phyloP scores from a whole-genome alignment of 2,329 filamentous ascomycete species.

The Diaporthe citrichinensis region DNA sequence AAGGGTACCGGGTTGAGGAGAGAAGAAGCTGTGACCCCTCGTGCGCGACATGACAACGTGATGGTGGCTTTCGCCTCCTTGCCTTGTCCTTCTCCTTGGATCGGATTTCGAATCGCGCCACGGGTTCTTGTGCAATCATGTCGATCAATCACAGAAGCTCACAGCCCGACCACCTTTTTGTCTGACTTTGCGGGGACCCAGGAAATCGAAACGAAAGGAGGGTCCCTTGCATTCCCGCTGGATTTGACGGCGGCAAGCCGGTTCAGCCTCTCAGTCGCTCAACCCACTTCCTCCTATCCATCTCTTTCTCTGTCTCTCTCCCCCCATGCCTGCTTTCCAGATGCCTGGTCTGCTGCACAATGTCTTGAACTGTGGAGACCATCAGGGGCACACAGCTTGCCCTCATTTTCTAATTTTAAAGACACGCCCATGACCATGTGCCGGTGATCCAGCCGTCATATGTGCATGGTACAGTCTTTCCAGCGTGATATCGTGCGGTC shows the following conservation, averaged over 20 bases:
- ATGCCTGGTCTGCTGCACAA: background rate
- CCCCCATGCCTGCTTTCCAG: constrained; percentile 8
- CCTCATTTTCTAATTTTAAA: background rate
- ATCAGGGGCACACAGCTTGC: background rate
- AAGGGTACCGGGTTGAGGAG: background rate
- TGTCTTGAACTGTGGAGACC: background rate
- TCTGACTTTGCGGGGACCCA: constrained; percentile 27
- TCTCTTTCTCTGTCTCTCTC: background rate
- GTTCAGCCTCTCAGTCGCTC: constrained; percentile 6
- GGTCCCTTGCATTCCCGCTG: constrained; percentile 34
- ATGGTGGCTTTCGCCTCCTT: background rate
- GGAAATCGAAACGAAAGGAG: constrained; percentile 13
- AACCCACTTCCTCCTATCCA: background rate
- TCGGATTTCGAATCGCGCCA: constrained; percentile 25
- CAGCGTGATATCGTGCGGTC: background rate
- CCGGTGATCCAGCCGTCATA: background rate
- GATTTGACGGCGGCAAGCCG: constrained; percentile 30
- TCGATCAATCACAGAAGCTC: constrained; percentile 16
- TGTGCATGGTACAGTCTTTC: background rate
- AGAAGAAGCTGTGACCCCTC: background rate
- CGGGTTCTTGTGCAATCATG: background rate
- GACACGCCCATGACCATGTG: constrained; percentile 14
- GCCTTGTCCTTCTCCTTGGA: background rate
- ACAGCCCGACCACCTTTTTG: background rate
- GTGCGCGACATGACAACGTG: constrained; percentile 18